Evolutionary conservation across 2,329 filamentous ascomycete species (phyloP).

Genomic region (Talaromyces atroroseus): DNA sequence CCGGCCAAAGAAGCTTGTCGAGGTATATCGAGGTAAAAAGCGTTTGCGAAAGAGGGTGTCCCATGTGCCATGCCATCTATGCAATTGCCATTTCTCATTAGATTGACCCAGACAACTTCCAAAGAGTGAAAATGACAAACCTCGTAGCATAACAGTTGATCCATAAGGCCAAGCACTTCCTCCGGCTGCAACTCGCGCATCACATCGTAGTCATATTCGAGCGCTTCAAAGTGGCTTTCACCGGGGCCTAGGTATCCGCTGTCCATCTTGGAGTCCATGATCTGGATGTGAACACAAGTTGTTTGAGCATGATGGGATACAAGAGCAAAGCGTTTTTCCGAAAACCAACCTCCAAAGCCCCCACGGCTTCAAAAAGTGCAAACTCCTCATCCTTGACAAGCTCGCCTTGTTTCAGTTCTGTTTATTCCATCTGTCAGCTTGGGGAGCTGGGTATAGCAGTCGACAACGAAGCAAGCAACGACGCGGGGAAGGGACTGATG

Average conservation of each 20-base stretch:
- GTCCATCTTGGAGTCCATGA: slow-evolving; percentile 99
- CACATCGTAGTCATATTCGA: slow-evolving; percentile 78
- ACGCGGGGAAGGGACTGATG: background rate
- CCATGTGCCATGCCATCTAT: slow-evolving; percentile 92
- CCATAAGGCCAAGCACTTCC: slow-evolving; percentile 88
- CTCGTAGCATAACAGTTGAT: slow-evolving; percentile 85
- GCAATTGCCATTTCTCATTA: background rate
- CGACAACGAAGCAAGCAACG: slow-evolving; percentile 5
- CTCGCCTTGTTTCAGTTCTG: slow-evolving; percentile 72
- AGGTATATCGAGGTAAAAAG: slow-evolving; percentile 90
- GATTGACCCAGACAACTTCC: background rate
- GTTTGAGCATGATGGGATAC: background rate
- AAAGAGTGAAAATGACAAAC: slow-evolving; percentile 41
- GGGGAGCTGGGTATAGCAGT: background rate
- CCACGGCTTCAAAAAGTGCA: slow-evolving; percentile 89
- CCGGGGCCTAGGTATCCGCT: slow-evolving; percentile 75
- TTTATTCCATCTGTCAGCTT: background rate
- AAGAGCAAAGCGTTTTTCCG: background rate
- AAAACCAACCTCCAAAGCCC: slow-evolving; percentile 55
- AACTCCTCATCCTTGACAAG: slow-evolving; percentile 92
- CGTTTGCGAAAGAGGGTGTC: slow-evolving; percentile 92
- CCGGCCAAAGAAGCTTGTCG: slow-evolving; percentile 71
- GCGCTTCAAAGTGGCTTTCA: slow-evolving; percentile 53
- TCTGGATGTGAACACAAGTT: slow-evolving; percentile 50
- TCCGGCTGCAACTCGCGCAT: slow-evolving; percentile 61